Base-by-base conservation (phyloP, 2,329 filamentous ascomycete species). In the Nannizzia gypsea region DNA sequence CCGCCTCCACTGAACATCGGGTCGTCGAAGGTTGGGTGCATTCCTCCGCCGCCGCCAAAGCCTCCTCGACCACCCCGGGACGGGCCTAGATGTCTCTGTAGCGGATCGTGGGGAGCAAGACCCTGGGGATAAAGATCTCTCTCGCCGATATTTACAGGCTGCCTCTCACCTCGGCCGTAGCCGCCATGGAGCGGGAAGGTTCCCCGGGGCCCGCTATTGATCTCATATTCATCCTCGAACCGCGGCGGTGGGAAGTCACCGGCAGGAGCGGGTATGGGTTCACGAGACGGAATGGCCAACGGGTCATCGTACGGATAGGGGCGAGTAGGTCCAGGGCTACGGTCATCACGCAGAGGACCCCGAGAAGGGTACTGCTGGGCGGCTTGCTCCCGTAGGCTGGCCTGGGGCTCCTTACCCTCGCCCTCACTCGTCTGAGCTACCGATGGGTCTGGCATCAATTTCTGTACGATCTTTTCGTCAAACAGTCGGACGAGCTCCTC, bases 11-110 rank as follows among this genome's bases (percentile, higher is more conserved):
- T 81, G 69, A 96, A 96, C 55, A 96, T 73, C 5, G 89, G 90
- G 69, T 97, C 91, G 67, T 96, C 90, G 70, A 96, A 93, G 0
- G 91, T 95, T 0, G 93, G 93, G 73, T 96, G 89, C 93, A 99
- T 99, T 0, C 93, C 93, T 11, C 87, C 84, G 0, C 92, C 93
- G 38, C 38, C n/a, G 38, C 15, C 38, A 6, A 42, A 9, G 38
- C 38, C 38, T 42, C 38, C 38, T 17, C 31, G 31, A 9, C 87
- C 84, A 0, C 83, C 80, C n/a, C 82, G 76, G 55, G 82, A 79
- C 31, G 83, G 82, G 5, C 84, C 82, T 59, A 89, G 82, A 1
- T 82, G 81, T 3, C 83, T 82, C 34, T 88, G 77, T 2, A 96
- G 74, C 11, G 92, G 90, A 71, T 96, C 91, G 66, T 90, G 79